Evolutionary conservation across 2,329 filamentous ascomycete genomes (phyloP).

Genomic region (Penicillium glabrum): DNA sequence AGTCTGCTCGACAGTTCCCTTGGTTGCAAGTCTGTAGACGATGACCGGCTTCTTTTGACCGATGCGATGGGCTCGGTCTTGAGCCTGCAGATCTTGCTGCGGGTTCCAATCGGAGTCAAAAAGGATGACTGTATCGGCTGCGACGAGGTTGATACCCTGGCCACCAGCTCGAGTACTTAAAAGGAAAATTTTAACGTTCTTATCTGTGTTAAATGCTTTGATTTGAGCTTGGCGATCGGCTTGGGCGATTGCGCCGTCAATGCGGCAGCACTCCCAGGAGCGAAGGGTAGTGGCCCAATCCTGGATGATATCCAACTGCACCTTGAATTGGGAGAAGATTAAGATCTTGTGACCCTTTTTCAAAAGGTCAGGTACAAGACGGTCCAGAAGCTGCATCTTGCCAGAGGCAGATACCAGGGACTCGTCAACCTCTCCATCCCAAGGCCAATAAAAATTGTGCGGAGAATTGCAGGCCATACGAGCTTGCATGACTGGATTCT

Average conservation of each 20-base stretch:
- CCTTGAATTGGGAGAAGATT: conserved; percentile 96
- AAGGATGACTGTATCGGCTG: conserved; percentile 87
- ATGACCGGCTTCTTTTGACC: conserved; percentile 90
- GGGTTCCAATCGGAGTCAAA: conserved; percentile 95
- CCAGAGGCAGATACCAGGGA: conserved; percentile 82
- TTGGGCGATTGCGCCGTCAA: conserved; percentile 85
- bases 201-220: conserved; percentile 67
- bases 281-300: conserved; percentile 66
- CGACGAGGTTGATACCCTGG: conserved; percentile 90
- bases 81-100: conserved; percentile 93
- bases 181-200: conserved; percentile 73
- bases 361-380: conserved; percentile 76
- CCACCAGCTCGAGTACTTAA: conserved; percentile 89
- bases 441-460: conserved; percentile 96
- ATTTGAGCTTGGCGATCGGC: conserved; percentile 69
- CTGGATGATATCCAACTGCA: conserved; percentile 84
- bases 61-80: conserved; percentile 92
- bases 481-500: conserved; percentile 89
- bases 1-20: conserved; percentile 86
- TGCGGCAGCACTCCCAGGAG: conserved; percentile 36
- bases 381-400: conserved; percentile 93
- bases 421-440: conserved; percentile 71
- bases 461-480: conserved; percentile 90
- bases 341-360: conserved; percentile 79
- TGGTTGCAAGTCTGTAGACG: conserved; percentile 89